A percentile compares a stretch with the other conserved stretches of the same genome.
phyloP scores from a whole-genome alignment of 1,284 basidiomycete species.

The Leccinum laetum region DNA sequence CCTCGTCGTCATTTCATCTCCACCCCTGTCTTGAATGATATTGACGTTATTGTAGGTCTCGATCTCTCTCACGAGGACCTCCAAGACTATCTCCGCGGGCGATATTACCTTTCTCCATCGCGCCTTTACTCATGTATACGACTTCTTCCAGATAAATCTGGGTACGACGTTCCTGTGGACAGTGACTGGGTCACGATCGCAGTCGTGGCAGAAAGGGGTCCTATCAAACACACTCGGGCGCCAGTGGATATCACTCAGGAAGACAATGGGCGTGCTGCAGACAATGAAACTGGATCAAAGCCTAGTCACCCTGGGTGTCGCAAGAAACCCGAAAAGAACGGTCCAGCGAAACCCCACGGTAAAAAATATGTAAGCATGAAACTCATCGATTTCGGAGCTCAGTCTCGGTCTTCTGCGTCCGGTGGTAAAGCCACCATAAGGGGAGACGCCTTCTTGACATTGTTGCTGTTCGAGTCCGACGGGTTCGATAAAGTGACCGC shows the following conservation, averaged over 20 bases:
- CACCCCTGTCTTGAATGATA: background rate
- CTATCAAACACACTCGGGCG: conserved; percentile 65
- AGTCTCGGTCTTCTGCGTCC: conserved; percentile 51
- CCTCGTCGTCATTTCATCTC: background rate
- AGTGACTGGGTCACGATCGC: conserved; percentile 93
- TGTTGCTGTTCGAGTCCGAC: conserved; percentile 91
- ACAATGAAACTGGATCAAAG: conserved; percentile 29
- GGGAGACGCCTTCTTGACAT: conserved; percentile 82
- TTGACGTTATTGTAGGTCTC: conserved; percentile 51
- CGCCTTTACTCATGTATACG: conserved; percentile 47
- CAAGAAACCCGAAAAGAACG: conserved; percentile 28
- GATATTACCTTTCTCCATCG: conserved; percentile 88
- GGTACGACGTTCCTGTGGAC: conserved; percentile 85
- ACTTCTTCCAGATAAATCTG: conserved; percentile 73
- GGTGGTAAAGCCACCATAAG: conserved; percentile 56
- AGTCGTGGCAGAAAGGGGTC: conserved; percentile 84
- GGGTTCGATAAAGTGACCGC: conserved; percentile 51
- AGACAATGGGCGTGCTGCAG: conserved; percentile 39
- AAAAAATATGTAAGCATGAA: conserved; percentile 89
- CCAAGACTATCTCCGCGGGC: conserved; percentile 80
- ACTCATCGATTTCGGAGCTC: conserved; percentile 79
- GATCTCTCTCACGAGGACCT: conserved; percentile 67
- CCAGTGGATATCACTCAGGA: conserved; percentile 56
- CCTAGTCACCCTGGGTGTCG: conserved; percentile 11
- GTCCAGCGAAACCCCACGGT: conserved; percentile 44